These are phyloP conservation scores for Aspergillus pseudonomiae DNA, from an alignment of 2,329 filamentous ascomycete genomes.

Conservation along the genomic window DNA sequence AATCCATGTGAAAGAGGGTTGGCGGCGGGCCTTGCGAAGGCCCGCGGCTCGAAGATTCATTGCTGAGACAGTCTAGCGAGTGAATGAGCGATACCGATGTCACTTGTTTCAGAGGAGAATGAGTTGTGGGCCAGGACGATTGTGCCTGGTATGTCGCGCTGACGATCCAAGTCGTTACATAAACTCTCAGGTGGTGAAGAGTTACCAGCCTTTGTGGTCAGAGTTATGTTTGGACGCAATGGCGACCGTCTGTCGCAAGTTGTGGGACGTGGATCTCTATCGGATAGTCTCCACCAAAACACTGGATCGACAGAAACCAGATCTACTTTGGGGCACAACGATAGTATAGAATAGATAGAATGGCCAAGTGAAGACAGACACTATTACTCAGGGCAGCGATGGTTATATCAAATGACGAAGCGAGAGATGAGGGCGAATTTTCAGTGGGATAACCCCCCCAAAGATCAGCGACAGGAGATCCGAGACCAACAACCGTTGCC, in stretches of 20 bases:
- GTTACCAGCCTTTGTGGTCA: background rate
- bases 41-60: slow-evolving; percentile 9
- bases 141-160: background rate
- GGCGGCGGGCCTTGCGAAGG: slow-evolving; percentile 17
- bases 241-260: slow-evolving; percentile 7
- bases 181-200: background rate
- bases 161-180: background rate
- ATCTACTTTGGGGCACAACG: slow-evolving; percentile 5
- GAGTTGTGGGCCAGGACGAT: background rate
- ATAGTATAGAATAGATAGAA: background rate
- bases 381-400: background rate
- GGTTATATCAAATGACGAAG: background rate
- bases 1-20: slow-evolving; percentile 19
- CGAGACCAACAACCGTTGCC: background rate
- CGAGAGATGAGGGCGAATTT: background rate
- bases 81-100: background rate
- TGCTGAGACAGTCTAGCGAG: background rate
- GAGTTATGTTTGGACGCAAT: slow-evolving; percentile 3
- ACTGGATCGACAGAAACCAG: slow-evolving; percentile 16
- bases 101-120: background rate
- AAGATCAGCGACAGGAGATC: background rate
- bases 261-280: slow-evolving; percentile 17
- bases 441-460: background rate
- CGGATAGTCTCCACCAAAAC: slow-evolving; percentile 21
- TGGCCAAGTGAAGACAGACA: slow-evolving; percentile 3